Base-by-base conservation (phyloP, 148 eudicot genomes). In the Spergularia bocconei region DNA sequence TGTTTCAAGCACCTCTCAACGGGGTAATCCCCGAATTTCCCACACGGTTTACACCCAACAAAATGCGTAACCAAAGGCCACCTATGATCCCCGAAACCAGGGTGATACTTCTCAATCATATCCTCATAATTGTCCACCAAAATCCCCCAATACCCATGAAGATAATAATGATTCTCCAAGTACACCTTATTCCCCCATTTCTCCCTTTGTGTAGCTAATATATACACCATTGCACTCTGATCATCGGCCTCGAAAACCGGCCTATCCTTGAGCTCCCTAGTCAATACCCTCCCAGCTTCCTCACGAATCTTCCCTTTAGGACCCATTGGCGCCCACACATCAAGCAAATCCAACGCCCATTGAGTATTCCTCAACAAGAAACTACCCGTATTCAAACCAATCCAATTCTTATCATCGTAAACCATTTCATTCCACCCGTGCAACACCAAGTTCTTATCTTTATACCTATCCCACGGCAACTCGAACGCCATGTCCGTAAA, bases 31-130 rank as follows among this genome's bases (percentile, higher is more conserved):
- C 91, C 92, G 15, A 85, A 88, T 63, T 87, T 87, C 59, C 85
- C 88, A 77, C 96, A 91, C 0, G 91, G 87, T 69, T 91, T 91
- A 75, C 96, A 91, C 61, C 96, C 96, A 50, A 91, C 92, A 74
- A 91, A 91, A 63, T 91, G 96, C 44, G 96, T 91, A 23, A 91
- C 92, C 19, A 91, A 78, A 1, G 96, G 96, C 96, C 96, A 91
- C 70, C 96, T 50, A 52, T 91, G 92, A 81, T 91, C 96, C 7
- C 92, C 92, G 11, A 83, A 82, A 20, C 96, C 96, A 0, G 96
- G 92, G 51, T 87, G 87, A 75, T 85, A 83, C 44, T 78, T 88
- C 75, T 86, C 88, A 5, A 88, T 87, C 83, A 78, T 82, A 73
- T 87, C 92, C 78, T 88, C 96, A 19, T 87, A 91, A 48, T 73